Base-by-base conservation (phyloP, 768 basidiomycete genomes). In the Phanerochaete carnosa region DNA sequence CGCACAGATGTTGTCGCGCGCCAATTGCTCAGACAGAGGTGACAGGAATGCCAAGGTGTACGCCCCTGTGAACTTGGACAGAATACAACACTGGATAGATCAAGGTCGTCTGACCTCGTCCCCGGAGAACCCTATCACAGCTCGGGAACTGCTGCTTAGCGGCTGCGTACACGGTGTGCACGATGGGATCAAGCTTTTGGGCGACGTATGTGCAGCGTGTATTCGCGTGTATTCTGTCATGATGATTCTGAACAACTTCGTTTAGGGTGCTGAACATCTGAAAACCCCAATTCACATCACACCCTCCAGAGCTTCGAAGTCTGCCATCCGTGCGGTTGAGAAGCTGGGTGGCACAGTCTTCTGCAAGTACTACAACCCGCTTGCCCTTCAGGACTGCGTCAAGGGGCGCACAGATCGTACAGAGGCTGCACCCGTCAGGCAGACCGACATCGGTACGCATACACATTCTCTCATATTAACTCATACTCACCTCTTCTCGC, bases 121-220 rank as follows among this genome's bases (percentile, higher is more conserved):
- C 0, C 87, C 86, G 13, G 86, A 88, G 55, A 81, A 85, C 45
- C 91, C 94, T 4, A 98, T 99, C 56, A 97, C 94, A 23, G 93
- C 93, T 45, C 84, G 81, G 33, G 90, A 94, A 63, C 75, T 98
- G 28, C 77, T 95, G n/a, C 73, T 87, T 59, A 94, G 92, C 63
- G 90, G 94, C 0, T 93, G 93, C 65, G 77, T 98, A 15, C 95
- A 98, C 73, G 82, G 93, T 57, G 88, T 87, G 2, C 87, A 92
- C 66, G 91, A 94, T 64, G 97, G 97, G 2, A 83, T 98, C 53
- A 99, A 98, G 76, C 77, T 99, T 26, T 77, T 98, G 32, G 94
- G 89, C 57, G 86, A 89, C 67, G 93, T 94, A 64, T 13, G 57
- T 58, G 5, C 45, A 22, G n/a, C 11, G n/a, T 28, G 1, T 30